Conservation (phyloP, 148 eudicot species). For the Arctostaphylos glauca region DNA sequence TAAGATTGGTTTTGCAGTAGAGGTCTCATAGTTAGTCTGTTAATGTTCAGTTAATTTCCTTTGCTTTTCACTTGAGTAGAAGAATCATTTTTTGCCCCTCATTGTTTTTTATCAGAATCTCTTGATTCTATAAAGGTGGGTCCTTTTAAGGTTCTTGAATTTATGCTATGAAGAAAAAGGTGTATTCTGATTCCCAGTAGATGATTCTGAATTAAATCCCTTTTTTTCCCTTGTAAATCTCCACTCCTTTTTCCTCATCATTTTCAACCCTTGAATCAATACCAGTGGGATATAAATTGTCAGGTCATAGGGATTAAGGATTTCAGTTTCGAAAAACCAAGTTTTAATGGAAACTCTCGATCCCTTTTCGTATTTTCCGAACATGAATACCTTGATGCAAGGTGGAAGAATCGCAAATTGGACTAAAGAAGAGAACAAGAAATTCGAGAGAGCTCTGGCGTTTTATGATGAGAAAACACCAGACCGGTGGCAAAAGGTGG, state of each 20-base stretch:
- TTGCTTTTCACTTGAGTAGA: neutral
- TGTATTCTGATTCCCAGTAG: slow-evolving; percentile 31
- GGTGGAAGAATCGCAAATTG: slow-evolving; percentile 44
- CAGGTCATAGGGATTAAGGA: neutral
- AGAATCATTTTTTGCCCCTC: neutral
- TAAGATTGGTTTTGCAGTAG: neutral
- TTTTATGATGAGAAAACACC: slow-evolving; percentile 64
- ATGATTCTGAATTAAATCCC: slow-evolving; percentile 17
- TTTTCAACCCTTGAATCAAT: neutral
- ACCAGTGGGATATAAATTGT: neutral
- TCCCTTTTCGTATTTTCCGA: slow-evolving; percentile 34
- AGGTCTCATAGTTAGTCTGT: neutral
- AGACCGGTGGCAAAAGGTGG: slow-evolving; percentile 72
- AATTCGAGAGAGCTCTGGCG: slow-evolving; percentile 85
- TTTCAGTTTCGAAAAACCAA: neutral
- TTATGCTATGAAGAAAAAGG: slow-evolving; percentile 19
- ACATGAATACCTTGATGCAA: slow-evolving; percentile 36
- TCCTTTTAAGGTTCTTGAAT: slow-evolving; percentile 15
- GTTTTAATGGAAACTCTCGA: slow-evolving; percentile 23
- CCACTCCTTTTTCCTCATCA: neutral
- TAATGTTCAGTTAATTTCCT: neutral
- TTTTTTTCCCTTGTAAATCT: neutral
- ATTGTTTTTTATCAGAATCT: slow-evolving; percentile 9
- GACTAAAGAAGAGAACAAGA: slow-evolving; percentile 92
- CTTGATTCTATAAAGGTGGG: slow-evolving; percentile 21